Evolutionary conservation across 176 grass and related monocot species (phyloP).

Genomic region (Coix lacrymajobi): DNA sequence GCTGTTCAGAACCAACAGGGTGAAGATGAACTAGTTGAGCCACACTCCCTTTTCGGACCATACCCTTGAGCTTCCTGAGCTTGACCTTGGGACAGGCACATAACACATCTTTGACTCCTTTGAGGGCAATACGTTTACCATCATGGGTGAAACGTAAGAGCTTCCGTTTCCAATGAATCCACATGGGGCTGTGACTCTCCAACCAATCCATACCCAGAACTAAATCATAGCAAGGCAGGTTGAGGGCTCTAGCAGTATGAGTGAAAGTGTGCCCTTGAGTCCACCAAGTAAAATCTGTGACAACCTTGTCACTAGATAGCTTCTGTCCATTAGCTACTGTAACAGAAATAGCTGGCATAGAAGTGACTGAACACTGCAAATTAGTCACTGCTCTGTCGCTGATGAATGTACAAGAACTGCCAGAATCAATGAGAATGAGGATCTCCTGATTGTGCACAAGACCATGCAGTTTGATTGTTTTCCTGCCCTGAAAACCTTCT

Average conservation of each 20-base stretch:
- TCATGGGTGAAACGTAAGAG: fast-evolving
- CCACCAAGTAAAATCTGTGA: fast-evolving
- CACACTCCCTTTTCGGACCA: fast-evolving
- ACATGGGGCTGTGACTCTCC: not conserved
- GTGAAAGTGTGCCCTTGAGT: not conserved
- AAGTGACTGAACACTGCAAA: fast-evolving
- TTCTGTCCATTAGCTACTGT: not conserved
- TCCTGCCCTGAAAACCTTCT: not conserved
- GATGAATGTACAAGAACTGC: not conserved
- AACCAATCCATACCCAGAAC: not conserved
- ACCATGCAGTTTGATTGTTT: not conserved
- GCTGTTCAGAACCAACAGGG: too few relatives aligned
- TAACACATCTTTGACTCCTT: fast-evolving
- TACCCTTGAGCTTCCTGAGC: fast-evolving
- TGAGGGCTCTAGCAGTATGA: fast-evolving
- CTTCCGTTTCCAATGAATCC: not conserved
- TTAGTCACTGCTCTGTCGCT: fast-evolving
- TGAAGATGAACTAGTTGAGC: not conserved
- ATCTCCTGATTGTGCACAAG: not conserved
- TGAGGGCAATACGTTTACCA: fast-evolving
- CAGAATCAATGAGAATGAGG: not conserved
- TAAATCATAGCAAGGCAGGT: not conserved
- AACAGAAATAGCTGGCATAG: fast-evolving
- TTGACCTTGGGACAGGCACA: fast-evolving
- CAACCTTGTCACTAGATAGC: fast-evolving